Evolutionary conservation across 164 flowering plant species (phyloP).

Genomic region (Vitis cinerea): DNA sequence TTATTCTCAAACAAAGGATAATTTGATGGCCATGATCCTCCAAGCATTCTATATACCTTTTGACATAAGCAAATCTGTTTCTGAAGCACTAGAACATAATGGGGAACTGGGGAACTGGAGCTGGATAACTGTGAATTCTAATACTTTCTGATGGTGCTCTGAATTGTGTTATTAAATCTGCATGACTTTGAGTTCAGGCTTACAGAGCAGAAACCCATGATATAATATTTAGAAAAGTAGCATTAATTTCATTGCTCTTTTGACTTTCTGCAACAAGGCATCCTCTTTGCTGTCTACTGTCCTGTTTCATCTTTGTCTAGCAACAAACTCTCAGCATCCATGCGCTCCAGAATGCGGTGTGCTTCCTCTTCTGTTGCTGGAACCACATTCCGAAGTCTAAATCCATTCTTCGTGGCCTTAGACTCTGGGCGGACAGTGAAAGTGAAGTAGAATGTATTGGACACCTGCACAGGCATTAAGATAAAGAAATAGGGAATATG

Average conservation of each 20-base stretch:
- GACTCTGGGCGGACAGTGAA: slow-evolving; percentile 79
- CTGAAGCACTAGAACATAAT: background rate
- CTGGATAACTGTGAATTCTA: background rate
- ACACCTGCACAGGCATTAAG: slow-evolving; percentile 44
- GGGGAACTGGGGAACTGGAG: background rate
- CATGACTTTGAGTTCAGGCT: background rate
- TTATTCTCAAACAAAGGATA: background rate
- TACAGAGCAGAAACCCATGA: background rate
- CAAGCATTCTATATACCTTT: background rate
- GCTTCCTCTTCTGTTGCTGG: slow-evolving; percentile 97
- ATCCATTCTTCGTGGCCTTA: slow-evolving; percentile 49
- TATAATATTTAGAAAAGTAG: no score
- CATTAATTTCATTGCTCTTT: no score
- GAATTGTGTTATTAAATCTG: background rate
- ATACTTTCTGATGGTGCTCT: no score
- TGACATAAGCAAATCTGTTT: background rate
- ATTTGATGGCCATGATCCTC: background rate
- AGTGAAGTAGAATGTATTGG: slow-evolving; percentile 91
- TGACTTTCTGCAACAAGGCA: no score
- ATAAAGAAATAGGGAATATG: background rate
- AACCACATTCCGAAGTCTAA: slow-evolving; percentile 70
- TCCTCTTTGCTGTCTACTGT: background rate
- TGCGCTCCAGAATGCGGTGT: slow-evolving; percentile 68
- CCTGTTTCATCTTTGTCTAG: background rate
- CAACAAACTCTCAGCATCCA: slow-evolving; percentile 57